These are phyloP conservation scores for Penicillium sp. DNA, from an alignment of 2,329 filamentous ascomycete species.

Conservation along the genomic window DNA sequence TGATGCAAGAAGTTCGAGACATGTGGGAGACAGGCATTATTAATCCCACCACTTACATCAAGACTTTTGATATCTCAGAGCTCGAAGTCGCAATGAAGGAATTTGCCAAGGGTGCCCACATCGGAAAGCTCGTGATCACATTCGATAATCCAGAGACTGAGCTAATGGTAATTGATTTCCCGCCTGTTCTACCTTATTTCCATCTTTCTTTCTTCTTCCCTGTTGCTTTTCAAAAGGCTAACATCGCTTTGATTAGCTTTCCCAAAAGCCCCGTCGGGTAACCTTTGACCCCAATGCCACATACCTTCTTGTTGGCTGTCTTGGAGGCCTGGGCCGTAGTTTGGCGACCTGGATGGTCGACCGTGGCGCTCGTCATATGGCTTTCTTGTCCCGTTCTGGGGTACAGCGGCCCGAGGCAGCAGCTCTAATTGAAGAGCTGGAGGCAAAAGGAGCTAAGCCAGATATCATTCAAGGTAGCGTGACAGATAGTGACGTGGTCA, in stretches of 20 bases:
- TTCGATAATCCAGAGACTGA: too few relatives aligned
- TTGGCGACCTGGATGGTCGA: neutral
- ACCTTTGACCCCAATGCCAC: neutral
- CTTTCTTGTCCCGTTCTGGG: neutral
- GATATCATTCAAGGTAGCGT: too few relatives aligned
- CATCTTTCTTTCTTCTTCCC: too few relatives aligned
- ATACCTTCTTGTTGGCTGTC: conserved; percentile 5
- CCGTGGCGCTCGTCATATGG: neutral
- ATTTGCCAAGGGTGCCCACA: neutral
- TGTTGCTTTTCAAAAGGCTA: too few relatives aligned
- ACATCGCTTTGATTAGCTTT: too few relatives aligned
- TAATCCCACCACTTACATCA: too few relatives aligned
- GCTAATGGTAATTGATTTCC: too few relatives aligned
- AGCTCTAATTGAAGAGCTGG: neutral
- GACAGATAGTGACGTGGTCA: too few relatives aligned
- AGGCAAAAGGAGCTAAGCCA: neutral
- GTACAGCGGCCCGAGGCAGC: neutral
- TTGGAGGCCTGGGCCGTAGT: conserved; percentile 2
- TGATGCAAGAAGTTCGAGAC: too few relatives aligned
- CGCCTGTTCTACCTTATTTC: too few relatives aligned
- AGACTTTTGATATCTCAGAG: neutral
- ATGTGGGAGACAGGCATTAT: too few relatives aligned
- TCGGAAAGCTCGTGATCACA: neutral
- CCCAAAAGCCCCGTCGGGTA: too few relatives aligned
- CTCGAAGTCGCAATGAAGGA: neutral